Percentiles rank a stretch among this genome's conserved stretches.
These are phyloP conservation scores for Astragalus glycyphyllos DNA, from an alignment of 306 rosid genomes.

Conservation along the genomic window DNA sequence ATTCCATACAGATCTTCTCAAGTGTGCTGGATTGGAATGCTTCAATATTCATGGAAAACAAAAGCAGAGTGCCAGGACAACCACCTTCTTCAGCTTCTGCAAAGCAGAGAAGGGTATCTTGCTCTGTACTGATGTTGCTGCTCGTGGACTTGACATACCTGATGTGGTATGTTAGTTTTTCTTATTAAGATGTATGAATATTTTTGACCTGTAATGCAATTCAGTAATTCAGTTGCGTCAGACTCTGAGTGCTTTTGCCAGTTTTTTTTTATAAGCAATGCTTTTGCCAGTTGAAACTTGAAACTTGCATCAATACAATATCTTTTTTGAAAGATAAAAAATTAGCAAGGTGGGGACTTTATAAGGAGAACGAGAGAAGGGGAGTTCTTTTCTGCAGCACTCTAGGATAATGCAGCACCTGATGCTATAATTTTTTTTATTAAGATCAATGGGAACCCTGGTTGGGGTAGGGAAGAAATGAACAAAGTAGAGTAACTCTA, in stretches of 20 bases:
- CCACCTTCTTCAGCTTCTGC: constrained; percentile 75
- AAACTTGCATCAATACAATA: background rate
- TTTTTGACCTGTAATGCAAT: background rate
- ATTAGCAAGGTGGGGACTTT: background rate
- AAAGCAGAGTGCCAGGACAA: constrained; percentile 85
- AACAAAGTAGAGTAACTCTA: constrained; percentile 4
- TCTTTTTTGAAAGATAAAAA: background rate
- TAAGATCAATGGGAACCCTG: background rate
- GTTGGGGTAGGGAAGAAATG: background rate
- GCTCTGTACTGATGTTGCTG: constrained; percentile 98
- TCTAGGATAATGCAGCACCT: too few relatives aligned
- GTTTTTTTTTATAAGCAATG: too few relatives aligned
- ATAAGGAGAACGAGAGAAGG: constrained; percentile 8
- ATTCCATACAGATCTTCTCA: constrained; percentile 87
- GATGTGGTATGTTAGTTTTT: constrained; percentile 62
- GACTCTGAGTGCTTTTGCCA: background rate
- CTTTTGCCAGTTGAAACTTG: background rate
- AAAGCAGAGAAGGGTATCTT: constrained; percentile 91
- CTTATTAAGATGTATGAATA: constrained; percentile 21
- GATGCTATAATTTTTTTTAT: too few relatives aligned
- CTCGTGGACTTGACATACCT: constrained; percentile 94
- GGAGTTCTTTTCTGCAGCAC: background rate
- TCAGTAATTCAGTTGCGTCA: background rate
- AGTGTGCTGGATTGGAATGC: constrained; percentile 72
- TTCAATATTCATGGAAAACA: constrained; percentile 91